Percentiles rank a stretch among this genome's conserved stretches.
These are phyloP conservation scores for Chalaropsis thielavioides DNA, from an alignment of 2,329 filamentous ascomycete species.

Conservation along the genomic window DNA sequence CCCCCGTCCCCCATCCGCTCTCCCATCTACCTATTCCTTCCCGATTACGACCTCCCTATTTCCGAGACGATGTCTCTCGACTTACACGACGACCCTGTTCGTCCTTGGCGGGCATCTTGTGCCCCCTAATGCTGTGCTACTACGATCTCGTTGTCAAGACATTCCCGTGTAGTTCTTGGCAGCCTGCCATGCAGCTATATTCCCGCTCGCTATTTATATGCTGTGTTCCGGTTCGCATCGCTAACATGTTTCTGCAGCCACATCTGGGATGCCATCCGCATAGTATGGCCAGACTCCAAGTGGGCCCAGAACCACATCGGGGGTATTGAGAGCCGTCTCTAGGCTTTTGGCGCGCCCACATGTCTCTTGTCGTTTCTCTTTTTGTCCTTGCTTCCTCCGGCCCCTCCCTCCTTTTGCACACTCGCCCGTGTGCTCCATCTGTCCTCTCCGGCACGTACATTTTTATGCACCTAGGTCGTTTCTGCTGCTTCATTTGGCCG, in stretches of 20 bases:
- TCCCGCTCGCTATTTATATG: slow-evolving; percentile 11
- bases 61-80: slow-evolving; percentile 14
- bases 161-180: neutral
- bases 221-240: slow-evolving; percentile 19
- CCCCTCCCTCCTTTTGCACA: neutral
- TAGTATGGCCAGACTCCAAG: slow-evolving; percentile 80
- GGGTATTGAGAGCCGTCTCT: slow-evolving; percentile 67
- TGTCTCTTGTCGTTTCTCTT: slow-evolving; percentile 4
- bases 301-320: slow-evolving; percentile 60
- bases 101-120: neutral
- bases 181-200: neutral
- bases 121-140: neutral
- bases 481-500: neutral
- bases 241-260: slow-evolving; percentile 38
- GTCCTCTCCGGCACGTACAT: neutral
- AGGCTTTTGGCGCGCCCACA: slow-evolving; percentile 22
- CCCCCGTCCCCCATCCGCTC: neutral
- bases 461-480: neutral
- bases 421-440: neutral
- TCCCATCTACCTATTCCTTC: slow-evolving; percentile 30
- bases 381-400: neutral
- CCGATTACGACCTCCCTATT: slow-evolving; percentile 17
- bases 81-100: neutral
- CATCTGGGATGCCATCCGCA: slow-evolving; percentile 84
- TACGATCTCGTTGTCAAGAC: neutral